Conservation (phyloP, 1,139 yeast genomes). For the Taiozyma sp. region DNA sequence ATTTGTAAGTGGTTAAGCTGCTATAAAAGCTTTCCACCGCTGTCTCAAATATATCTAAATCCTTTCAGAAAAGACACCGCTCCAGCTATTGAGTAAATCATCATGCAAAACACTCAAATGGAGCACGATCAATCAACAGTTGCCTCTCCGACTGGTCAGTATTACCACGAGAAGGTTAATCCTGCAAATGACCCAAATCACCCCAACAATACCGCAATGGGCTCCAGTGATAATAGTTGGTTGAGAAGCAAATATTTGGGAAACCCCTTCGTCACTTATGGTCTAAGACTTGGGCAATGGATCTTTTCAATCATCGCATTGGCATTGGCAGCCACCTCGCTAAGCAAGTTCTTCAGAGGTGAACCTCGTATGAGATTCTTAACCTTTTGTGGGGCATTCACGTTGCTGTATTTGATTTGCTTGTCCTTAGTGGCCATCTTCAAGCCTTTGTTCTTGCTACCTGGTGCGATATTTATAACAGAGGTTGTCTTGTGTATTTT, state of each 20-base stretch:
- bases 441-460: constrained; percentile 5
- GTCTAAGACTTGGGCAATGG: constrained; percentile 12
- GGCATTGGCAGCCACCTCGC: constrained; percentile 14
- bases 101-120: not conserved
- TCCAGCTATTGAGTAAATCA: not conserved
- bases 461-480: constrained; percentile 15
- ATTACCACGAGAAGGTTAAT: constrained; percentile 3
- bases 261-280: constrained; percentile 8
- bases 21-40: not conserved
- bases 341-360: constrained; percentile 10
- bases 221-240: constrained; percentile 4
- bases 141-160: constrained; percentile 3
- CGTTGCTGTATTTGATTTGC: constrained; percentile 15
- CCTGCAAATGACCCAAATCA: constrained; percentile 19
- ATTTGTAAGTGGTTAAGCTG: not conserved
- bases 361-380: constrained; percentile 21
- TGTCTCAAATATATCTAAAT: too few relatives aligned
- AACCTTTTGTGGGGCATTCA: constrained; percentile 13
- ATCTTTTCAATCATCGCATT: constrained; percentile 12
- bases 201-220: constrained; percentile 11
- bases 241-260: not conserved
- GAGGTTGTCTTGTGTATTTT: constrained; percentile 13
- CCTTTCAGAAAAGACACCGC: not conserved
- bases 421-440: constrained; percentile 9
- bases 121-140: constrained; percentile 8